Base-by-base conservation (phyloP, 2,329 filamentous ascomycete genomes). In the Nothopassalora personata region DNA sequence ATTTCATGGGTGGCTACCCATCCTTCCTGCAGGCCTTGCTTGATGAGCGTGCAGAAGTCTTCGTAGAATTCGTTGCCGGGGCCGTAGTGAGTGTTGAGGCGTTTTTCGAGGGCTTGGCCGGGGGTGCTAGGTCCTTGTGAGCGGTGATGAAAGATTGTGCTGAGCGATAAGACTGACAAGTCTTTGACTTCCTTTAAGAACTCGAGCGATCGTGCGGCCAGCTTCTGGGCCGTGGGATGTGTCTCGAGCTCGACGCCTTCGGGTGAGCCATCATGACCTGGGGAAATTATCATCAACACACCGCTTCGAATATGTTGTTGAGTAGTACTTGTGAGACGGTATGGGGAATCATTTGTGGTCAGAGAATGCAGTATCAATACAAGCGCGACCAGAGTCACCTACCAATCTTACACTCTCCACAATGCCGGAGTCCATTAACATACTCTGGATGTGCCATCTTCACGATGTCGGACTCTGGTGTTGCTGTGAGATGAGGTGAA, bases 21-120 rank as follows among this genome's bases (percentile, higher is more conserved):
- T 39, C 73, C 73, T 66, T 75, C 73, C 19, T 69, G 50, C 1
- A 74, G 61, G 2, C 73, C 72, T 63, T 70, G 63, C n/a, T 68
- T 70, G 34, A 71, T 71, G 9, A 72, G 60, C 0, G 51, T 58
- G 55, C 73, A 74, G 34, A 75, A 67, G 43, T 74, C 71, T 48
- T 73, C 71, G 60, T 73, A 75, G 60, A 72, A 70, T 2, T 67
- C 54, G 43, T 69, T 73, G n/a, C 72, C 72, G 0, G 73, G 70
- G 3, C 73, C 73, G 50, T 74, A 75, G 57, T 70, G 56, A 10
- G 54, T 53, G 60, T 74, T 75, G 4, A 74, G 67, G 49, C 69
- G 67, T 13, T 57, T 53, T 64, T 74, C 73, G 47, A 75, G 70
- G 27, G 64, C 67, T 58, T 70, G 70, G 11, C 73, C 73, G 6